A percentile compares a stretch with the other conserved stretches of the same genome.
Conservation (phyloP, 768 basidiomycete species). For the Boletus rubroflammeus region DNA sequence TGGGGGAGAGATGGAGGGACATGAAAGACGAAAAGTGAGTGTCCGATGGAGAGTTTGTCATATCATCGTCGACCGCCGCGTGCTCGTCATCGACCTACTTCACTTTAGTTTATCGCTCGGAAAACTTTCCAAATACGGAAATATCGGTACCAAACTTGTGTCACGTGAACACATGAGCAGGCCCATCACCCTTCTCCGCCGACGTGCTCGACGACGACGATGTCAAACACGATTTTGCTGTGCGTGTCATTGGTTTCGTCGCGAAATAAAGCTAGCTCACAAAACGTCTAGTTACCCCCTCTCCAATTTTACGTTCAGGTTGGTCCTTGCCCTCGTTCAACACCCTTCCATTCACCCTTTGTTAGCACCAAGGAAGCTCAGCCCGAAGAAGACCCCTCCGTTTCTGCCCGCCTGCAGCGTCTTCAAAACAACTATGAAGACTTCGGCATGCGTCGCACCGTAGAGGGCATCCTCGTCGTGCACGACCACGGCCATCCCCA, state of each 20-base stretch:
- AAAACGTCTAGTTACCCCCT: conserved; percentile 60
- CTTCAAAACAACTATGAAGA: conserved; percentile 97
- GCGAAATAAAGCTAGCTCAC: background rate
- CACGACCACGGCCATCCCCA: conserved; percentile 98
- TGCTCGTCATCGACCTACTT: background rate
- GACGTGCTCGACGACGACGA: conserved; percentile 23
- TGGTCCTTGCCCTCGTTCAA: conserved; percentile 2
- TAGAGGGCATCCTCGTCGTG: conserved; percentile 75
- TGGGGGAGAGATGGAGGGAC: background rate
- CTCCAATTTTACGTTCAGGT: conserved; percentile 93
- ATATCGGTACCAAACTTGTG: background rate
- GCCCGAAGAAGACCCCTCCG: conserved; percentile 95
- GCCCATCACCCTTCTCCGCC: conserved; percentile 2
- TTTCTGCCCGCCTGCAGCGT: conserved; percentile 89
- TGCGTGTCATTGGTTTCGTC: conserved; percentile 22
- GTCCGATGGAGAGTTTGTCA: background rate
- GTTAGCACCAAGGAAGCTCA: conserved; percentile 91
- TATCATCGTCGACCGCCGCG: background rate
- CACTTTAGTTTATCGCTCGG: background rate
- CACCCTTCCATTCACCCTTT: conserved; percentile 7
- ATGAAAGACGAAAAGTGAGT: background rate
- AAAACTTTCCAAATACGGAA: conserved; percentile 1
- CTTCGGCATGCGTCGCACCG: conserved; percentile 93
- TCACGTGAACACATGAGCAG: conserved; percentile 15
- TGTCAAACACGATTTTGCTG: conserved; percentile 55